Base-by-base conservation (phyloP, 352 stramenopile genomes). In the Aphanomyces euteiches region DNA sequence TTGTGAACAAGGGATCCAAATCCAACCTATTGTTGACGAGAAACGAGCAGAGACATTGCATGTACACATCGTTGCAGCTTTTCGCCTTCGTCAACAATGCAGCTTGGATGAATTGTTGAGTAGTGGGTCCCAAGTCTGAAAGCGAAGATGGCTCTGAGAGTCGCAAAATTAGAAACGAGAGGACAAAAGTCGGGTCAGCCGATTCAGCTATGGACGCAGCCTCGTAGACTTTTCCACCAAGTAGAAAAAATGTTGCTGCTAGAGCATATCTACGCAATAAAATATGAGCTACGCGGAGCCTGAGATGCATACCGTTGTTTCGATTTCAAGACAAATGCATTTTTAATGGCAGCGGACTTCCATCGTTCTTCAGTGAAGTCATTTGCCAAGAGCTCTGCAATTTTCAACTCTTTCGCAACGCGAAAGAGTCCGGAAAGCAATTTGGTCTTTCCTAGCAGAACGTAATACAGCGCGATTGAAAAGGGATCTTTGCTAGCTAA, bases 311-410 rank as follows among this genome's bases (percentile, higher is more conserved):
- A 94, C 13, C 86, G 85, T 21, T 90, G 84, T 69, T 96, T 95
- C 15, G 82, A 81, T 67, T 96, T 94, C 17, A 96, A 71, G 40
- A 93, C 87, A 66, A 91, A 96, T 0, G 89, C 89, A 56, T 96
- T 96, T 73, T 96, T 96, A n/a, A 95, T 85, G 13, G 89, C 88
- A 8, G 87, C 88, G 54, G 88, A 93, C 57, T 89, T 88, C 89
- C 89, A 96, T 41, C 87, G 82, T 37, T 79, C 60, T 19, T 96
- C 86, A 0, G 75, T 73, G 72, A 96, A 96, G 65, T 96, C 80
- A 65, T 96, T 95, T 13, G 71, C 76, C 8, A 96, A 38, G 3
- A 96, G 74, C 34, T 95, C 88, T 7, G 72, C 77, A 45, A 95
- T 95, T 28, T 89, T 87, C 4, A 75, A 73, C 65, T 96, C 89